Evolutionary conservation across 1,284 basidiomycete genomes (phyloP), one percentile per base, ranked within the genome.

Genomic region (Calocybe gambosa): DNA sequence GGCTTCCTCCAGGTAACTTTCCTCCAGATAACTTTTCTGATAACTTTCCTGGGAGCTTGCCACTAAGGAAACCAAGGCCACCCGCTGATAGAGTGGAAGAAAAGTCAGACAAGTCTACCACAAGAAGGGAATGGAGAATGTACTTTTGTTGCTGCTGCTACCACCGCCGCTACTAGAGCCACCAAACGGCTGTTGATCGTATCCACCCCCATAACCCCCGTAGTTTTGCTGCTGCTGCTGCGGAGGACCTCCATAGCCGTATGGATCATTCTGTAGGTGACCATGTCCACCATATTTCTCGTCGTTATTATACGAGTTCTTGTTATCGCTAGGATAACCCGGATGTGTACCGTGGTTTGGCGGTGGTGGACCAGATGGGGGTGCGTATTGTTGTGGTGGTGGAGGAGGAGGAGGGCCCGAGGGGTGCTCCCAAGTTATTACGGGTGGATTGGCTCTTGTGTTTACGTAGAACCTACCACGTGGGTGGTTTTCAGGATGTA

Each of bases 381-480:
- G 47, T 10, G 46, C 42, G 29, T 47, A 52, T 15, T 44, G 45
- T 23, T 13, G 9, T 9, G 39, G 9, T n/a, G 53, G 48, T 18
- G 53, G 37, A 8, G 52, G 50, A 2, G 52, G 46, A 13, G 49
- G 42, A 3, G 52, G 47, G 5, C 54, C 56, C 25, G 50, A 43
- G 0, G 56, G 56, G 15, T 58, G 56, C 13, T 43, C 44, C 56
- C 55, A 56, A 23, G 44, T 50, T 37, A 49, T 54, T 28, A 46
- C 50, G 45, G 50, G 49, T 15, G 46, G 55, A 29, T 50, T 49
- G 35, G 46, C 61, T 49, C 16, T 39, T 0, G 55, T 55, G 43
- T 57, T 50, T 31, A 58, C 51, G 18, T 58, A 56, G 49, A 55
- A 58, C 55, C 56, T 53, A 16, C 13, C 4, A 23, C 3, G 3